Evolutionary conservation across 23 red algal genomes (phyloP).

Genomic region (Gracilariopsis chorda): DNA sequence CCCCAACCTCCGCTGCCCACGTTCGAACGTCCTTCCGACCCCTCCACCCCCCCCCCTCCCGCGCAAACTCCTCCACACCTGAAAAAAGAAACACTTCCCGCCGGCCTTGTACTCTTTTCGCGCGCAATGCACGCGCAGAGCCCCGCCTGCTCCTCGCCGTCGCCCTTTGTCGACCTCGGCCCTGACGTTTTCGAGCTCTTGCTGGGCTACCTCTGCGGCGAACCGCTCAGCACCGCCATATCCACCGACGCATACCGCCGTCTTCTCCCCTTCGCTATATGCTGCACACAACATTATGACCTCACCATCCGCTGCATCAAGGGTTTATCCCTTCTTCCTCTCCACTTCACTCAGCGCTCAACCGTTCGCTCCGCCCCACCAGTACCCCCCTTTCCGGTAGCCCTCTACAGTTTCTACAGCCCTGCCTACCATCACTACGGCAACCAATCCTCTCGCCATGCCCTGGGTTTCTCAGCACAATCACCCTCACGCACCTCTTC

Average conservation of each 20-base stretch:
- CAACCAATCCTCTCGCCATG: background rate
- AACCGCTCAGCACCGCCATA: background rate
- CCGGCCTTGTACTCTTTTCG: too few relatives aligned
- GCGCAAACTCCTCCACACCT: too few relatives aligned
- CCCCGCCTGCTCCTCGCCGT: background rate
- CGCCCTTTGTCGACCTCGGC: constrained; percentile 39
- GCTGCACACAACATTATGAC: constrained; percentile 14
- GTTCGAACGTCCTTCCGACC: too few relatives aligned
- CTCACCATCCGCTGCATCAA: background rate
- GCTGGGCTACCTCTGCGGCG: constrained; percentile 10
- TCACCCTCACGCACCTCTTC: background rate
- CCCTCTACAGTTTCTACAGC: constrained; percentile 20
- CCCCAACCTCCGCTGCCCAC: too few relatives aligned
- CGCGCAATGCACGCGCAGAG: background rate
- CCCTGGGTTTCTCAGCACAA: background rate
- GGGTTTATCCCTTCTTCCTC: background rate
- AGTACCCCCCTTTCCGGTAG: background rate
- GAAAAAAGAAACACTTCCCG: too few relatives aligned
- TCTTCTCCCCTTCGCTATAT: constrained; percentile 49
- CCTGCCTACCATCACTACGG: constrained; percentile 1
- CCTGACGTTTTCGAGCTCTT: constrained; percentile 37
- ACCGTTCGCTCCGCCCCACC: background rate
- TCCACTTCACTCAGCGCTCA: constrained; percentile 6
- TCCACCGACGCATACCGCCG: constrained; percentile 30
- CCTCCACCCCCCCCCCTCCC: too few relatives aligned